Percentiles rank a stretch among this genome's conserved stretches.
Conservation (phyloP, 305 asterid genomes). For the Petunia hybrid region DNA sequence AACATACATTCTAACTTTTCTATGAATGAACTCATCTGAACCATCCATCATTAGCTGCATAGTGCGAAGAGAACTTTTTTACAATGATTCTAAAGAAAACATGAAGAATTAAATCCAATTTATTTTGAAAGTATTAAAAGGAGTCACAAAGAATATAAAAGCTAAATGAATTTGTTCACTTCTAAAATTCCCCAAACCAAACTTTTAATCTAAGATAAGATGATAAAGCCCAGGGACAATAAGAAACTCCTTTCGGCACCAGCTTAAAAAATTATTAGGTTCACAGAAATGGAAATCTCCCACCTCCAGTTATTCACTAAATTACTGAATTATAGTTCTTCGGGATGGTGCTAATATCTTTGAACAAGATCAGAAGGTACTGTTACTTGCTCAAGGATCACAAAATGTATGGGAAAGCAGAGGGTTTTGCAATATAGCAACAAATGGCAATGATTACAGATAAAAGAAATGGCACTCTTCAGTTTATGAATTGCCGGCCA, state of each 20-base stretch:
- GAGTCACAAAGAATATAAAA: constrained; percentile 19
- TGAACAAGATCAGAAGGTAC: constrained; percentile 13
- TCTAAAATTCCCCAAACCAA: constrained; percentile 10
- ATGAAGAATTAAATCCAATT: constrained; percentile 34
- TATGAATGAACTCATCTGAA: constrained; percentile 55
- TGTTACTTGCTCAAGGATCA: constrained; percentile 14
- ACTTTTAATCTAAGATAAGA: constrained; percentile 4
- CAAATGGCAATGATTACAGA: not conserved
- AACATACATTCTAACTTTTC: constrained; percentile 67
- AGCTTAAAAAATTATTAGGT: constrained; percentile 12
- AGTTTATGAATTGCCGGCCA: too few species aligned
- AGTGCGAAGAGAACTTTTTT: constrained; percentile 29
- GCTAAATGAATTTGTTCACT: constrained; percentile 1
- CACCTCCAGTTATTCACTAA: not conserved
- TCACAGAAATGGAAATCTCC: constrained; percentile 21
- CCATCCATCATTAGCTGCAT: constrained; percentile 59
- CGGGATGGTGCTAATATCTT: not conserved
- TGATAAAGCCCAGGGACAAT: not conserved
- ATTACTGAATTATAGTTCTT: constrained; percentile 16
- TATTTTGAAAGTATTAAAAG: constrained; percentile 32
- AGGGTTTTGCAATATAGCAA: not conserved
- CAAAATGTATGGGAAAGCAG: constrained; percentile 2
- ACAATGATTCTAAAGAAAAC: constrained; percentile 12
- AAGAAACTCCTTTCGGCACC: constrained; percentile 14
- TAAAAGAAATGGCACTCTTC: not conserved